phyloP scores from a whole-genome alignment of 768 basidiomycete genomes.

The Antrodiella citrinella region DNA sequence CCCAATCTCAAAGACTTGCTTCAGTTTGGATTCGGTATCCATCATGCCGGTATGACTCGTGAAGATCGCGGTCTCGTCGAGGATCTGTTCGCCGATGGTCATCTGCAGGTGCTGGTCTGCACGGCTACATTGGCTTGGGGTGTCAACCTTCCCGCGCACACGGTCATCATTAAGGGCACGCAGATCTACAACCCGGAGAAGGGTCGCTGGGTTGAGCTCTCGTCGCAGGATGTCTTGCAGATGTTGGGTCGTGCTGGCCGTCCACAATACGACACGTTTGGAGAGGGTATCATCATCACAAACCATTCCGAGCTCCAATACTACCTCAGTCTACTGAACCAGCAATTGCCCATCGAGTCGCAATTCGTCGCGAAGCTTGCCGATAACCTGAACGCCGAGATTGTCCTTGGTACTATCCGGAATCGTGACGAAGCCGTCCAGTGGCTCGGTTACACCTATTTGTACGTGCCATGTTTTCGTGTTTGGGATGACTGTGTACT shows the following conservation, averaged over 20 bases:
- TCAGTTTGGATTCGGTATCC: constrained; percentile 95
- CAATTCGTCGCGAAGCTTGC: constrained; percentile 90
- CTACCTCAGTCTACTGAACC: constrained; percentile 90
- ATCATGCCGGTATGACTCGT: constrained; percentile 93
- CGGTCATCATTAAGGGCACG: constrained; percentile 99
- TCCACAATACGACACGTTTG: constrained; percentile 94
- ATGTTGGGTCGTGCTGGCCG: constrained; percentile 98
- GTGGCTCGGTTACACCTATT: constrained; percentile 92
- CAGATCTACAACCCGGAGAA: constrained; percentile 99
- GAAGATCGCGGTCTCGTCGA: constrained; percentile 90
- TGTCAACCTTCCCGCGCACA: constrained; percentile 95
- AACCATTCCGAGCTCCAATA: constrained; percentile 97
- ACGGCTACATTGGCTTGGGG: constrained; percentile 99
- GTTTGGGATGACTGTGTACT: constrained; percentile 2
- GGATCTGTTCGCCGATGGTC: constrained; percentile 88
- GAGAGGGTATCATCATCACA: constrained; percentile 98
- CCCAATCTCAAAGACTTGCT: constrained; percentile 78
- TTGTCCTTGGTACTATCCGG: constrained; percentile 88
- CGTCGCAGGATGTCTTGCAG: constrained; percentile 92
- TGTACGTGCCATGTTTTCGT: constrained; percentile 42
- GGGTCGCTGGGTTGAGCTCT: constrained; percentile 94
- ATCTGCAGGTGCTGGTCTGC: constrained; percentile 90
- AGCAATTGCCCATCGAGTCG: constrained; percentile 94
- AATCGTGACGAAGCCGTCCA: constrained; percentile 97
- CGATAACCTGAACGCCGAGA: constrained; percentile 95